A percentile compares a stretch with the other conserved stretches of the same genome.
These are phyloP conservation scores for Euphorbia celastroides DNA, from an alignment of 441 rosid genomes.

Conservation along the genomic window DNA sequence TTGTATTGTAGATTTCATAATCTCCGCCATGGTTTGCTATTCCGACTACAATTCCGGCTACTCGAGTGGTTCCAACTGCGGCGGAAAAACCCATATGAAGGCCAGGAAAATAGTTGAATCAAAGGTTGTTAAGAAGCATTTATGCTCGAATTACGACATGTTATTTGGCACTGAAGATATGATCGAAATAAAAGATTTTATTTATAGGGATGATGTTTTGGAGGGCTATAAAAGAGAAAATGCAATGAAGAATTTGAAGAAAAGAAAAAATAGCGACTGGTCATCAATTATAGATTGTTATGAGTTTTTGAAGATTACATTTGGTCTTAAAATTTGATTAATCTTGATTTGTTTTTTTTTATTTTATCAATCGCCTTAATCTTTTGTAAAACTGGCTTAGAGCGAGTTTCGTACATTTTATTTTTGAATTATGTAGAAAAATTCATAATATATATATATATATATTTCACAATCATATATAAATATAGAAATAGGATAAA, in stretches of 20 bases:
- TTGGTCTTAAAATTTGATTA: background rate
- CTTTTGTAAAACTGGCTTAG: too few species aligned
- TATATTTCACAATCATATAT: too few species aligned
- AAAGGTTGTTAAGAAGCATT: background rate
- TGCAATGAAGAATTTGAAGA: background rate
- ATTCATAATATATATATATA: too few species aligned
- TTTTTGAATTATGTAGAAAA: too few species aligned
- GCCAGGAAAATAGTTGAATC: background rate
- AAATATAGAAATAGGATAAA: too few species aligned
- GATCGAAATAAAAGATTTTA: background rate
- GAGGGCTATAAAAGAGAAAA: slow-evolving; percentile 2
- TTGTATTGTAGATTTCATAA: background rate
- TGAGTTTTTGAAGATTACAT: background rate
- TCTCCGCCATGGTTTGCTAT: slow-evolving; percentile 4
- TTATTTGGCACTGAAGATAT: slow-evolving; percentile 2
- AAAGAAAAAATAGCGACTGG: background rate
- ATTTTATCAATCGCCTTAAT: background rate
- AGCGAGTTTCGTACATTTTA: too few species aligned
- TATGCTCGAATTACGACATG: background rate
- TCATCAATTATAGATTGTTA: background rate
- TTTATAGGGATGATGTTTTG: background rate
- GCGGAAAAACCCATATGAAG: background rate
- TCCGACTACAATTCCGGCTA: background rate
- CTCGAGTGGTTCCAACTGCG: background rate
- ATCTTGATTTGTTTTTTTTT: background rate